phyloP scores from a whole-genome alignment of 257 asterid genomes.

The Solanum pimpinellifolium region DNA sequence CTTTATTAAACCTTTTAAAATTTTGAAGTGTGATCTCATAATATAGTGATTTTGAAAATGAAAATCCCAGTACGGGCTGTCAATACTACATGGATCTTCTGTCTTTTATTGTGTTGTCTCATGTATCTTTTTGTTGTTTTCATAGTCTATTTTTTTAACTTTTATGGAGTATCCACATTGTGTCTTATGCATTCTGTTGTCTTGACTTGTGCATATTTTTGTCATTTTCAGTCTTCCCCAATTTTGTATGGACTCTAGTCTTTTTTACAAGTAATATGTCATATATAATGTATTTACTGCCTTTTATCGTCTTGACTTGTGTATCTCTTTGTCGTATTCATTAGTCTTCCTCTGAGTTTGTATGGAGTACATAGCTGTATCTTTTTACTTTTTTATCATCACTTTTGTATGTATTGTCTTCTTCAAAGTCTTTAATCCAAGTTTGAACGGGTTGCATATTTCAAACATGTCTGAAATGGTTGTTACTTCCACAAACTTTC shows the following conservation, averaged over 20 bases:
- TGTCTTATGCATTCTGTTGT: background rate
- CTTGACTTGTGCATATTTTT: background rate
- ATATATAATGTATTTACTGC: background rate
- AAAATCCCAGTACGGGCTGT: background rate
- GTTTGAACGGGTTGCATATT: background rate
- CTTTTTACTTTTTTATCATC: background rate
- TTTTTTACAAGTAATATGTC: background rate
- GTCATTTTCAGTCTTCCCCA: background rate
- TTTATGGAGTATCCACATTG: background rate
- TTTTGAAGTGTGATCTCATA: background rate
- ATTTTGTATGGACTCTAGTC: background rate
- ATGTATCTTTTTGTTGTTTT: background rate
- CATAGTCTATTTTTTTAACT: background rate
- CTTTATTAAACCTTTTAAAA: background rate
- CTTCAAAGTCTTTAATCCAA: background rate
- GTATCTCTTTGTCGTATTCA: background rate
- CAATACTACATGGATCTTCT: background rate
- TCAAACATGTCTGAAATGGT: background rate
- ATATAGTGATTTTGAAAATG: background rate
- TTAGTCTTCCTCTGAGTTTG: background rate
- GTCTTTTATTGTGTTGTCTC: background rate
- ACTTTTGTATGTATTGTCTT: background rate
- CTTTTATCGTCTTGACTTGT: background rate
- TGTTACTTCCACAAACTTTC: background rate
- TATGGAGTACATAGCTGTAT: background rate